Base-by-base conservation (phyloP, 371 early-diverging fungal species). In the Amoeboradix gromovi region DNA sequence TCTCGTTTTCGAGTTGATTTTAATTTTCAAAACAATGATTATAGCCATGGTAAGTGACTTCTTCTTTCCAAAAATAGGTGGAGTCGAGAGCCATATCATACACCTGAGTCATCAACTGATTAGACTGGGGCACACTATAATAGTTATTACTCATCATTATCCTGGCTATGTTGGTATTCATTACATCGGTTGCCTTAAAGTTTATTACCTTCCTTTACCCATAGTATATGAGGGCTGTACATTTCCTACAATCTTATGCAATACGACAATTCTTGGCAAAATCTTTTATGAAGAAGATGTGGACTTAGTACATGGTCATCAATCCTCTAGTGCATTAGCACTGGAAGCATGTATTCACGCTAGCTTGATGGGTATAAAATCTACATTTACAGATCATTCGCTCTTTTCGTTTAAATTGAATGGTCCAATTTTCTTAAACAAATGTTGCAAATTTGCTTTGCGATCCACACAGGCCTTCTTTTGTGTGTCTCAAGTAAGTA, bases 311-410 rank as follows among this genome's bases (percentile, higher is more conserved):
- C 99, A 99, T 77, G 98, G 94, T 0, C 99, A 99, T 77, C 89
- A 89, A 76, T 79, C 96, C 1, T 92, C 93, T 74, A 94, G 95
- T 1, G 79, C 88, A 29, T 78, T 98, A 72, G 91, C 91, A 72
- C 89, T 91, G 70, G 99, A 99, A 78, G 90, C 90, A 12, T 88
- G 98, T 68, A 77, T 96, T 67, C 96, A 96, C 76, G 94, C 92
- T 12, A 83, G 89, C 70, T 90, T 94, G 0, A 88, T 98, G 88
- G 93, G 94, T 0, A 78, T 98, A 27, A 87, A 87, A 66, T 87
- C 93, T 0, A 89, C 89, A 31, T 94, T 99, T 74, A 99, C 99
- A 0, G 98, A 98, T 74, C 99, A 99, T 76, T 97, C 98, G 17
- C 78, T 99, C 48, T 90, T 98, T 79, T 96, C 97, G 32, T 92